Base-by-base conservation (phyloP, 768 basidiomycete species). In the Trametes cinnabarina region DNA sequence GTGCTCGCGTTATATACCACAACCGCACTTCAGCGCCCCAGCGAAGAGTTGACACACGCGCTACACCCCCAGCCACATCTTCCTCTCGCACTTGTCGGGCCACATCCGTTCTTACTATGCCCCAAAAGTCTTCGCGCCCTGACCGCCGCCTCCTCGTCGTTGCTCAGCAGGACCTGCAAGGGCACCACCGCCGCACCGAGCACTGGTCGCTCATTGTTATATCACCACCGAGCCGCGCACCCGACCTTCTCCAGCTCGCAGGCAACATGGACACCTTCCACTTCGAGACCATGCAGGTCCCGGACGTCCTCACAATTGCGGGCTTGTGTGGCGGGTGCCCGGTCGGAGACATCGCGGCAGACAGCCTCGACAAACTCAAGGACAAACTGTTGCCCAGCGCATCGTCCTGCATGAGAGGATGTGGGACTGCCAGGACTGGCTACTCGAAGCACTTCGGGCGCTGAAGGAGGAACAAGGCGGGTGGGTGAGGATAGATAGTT, bases 381-480 rank as follows among this genome's bases (percentile, higher is more conserved):
- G 51, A 40, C 23, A 26, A 3, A 26, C 28, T 52, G 26, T 8
- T 4, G 39, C 40, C 1, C 51, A 52, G 14, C 51, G 51, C 26
- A 23, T 52, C 41, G 28, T 52, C n/a, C 51, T 26, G 1, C 41
- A 52, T 26, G 51, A 52, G 26, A 25, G 41, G 26, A 43, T 42
- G 51, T 52, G 51, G 51, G 51, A 52, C 41, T 52, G 51, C 40
- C 51, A 52, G 51, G 51, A 52, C 19, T 52, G 51, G 51, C 6
- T 52, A 3, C 39, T 52, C 41, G 51, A 52, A n/a, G 39, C 40
- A 11, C 19, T 52, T 41, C 40, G 51, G 1, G 41, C 25, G 39
- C 19, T 52, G 51, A 52, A 30, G 41, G 41, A 52, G 28, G 40
- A 43, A 17, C 17, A n/a, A 22, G 26, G 22, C 1, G 50, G 37